Evolutionary conservation across 2,329 filamentous ascomycete genomes (phyloP).

Genomic region (Epichloe sibirici): DNA sequence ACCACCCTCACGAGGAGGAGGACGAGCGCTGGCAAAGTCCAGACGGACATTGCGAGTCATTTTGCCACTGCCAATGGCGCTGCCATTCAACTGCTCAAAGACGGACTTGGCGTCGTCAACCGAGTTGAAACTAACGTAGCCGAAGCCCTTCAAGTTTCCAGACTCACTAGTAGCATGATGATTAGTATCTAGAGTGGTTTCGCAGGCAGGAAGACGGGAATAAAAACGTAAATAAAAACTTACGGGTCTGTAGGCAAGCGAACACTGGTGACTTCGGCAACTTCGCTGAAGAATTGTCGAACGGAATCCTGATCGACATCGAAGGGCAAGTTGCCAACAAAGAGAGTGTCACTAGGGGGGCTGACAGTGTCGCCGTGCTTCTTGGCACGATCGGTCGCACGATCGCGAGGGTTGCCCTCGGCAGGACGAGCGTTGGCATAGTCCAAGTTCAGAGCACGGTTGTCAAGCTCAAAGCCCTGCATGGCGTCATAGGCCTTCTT

Average conservation of each 20-base stretch:
- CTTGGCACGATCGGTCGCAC: conserved; percentile 51
- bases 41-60: conserved; percentile 65
- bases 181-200: not conserved
- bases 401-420: conserved; percentile 37
- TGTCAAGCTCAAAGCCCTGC: conserved; percentile 62
- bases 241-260: conserved; percentile 77
- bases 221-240: conserved; percentile 18
- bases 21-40: conserved; percentile 64
- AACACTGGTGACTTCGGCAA: conserved; percentile 61
- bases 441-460: conserved; percentile 66
- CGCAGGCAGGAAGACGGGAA: not conserved
- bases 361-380: conserved; percentile 70
- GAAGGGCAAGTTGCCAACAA: conserved; percentile 85
- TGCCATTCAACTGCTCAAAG: conserved; percentile 57
- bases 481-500: conserved; percentile 62
- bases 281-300: conserved; percentile 59
- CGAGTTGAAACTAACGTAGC: conserved; percentile 74
- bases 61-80: conserved; percentile 49
- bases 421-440: conserved; percentile 57
- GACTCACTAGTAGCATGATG: conserved; percentile 43
- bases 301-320: conserved; percentile 67
- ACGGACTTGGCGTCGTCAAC: conserved; percentile 73
- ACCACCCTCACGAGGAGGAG: conserved; percentile 45
- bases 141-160: conserved; percentile 81
- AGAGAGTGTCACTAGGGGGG: conserved; percentile 75